Conservation (phyloP, 148 eudicot genomes). For the Rhododendron kiyosumense region DNA sequence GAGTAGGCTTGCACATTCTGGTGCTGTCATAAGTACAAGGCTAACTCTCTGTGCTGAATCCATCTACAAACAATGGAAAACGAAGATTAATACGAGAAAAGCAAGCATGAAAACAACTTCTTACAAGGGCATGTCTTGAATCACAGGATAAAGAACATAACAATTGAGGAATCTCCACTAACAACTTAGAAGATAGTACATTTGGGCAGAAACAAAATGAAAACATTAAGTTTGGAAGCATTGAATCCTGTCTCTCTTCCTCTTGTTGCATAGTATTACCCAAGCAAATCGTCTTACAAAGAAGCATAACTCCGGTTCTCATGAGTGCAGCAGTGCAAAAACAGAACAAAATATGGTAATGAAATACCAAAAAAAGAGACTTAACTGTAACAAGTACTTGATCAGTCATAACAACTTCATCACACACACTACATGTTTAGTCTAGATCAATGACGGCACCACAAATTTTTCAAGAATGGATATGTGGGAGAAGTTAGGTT, state of each 20-base stretch:
- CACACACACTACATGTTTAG: neutral
- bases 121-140: neutral
- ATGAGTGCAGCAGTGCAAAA: neutral
- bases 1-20: constrained; percentile 74
- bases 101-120: constrained; percentile 54
- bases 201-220: neutral
- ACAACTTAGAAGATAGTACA: neutral
- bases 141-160: neutral
- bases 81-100: constrained; percentile 67
- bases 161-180: neutral
- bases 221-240: neutral
- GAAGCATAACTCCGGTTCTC: neutral
- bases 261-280: neutral
- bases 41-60: constrained; percentile 72
- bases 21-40: constrained; percentile 59
- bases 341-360: too few relatives aligned
- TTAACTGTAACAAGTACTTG: too few relatives aligned
- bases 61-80: constrained; percentile 85
- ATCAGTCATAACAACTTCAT: neutral
- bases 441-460: neutral
- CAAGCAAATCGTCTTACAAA: neutral
- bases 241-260: neutral
- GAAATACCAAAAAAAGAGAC: too few relatives aligned
- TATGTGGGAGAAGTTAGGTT: too few relatives aligned
- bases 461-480: too few relatives aligned